phyloP scores from a whole-genome alignment of 176 grass and related monocot genomes.

The Juncus effusus region DNA sequence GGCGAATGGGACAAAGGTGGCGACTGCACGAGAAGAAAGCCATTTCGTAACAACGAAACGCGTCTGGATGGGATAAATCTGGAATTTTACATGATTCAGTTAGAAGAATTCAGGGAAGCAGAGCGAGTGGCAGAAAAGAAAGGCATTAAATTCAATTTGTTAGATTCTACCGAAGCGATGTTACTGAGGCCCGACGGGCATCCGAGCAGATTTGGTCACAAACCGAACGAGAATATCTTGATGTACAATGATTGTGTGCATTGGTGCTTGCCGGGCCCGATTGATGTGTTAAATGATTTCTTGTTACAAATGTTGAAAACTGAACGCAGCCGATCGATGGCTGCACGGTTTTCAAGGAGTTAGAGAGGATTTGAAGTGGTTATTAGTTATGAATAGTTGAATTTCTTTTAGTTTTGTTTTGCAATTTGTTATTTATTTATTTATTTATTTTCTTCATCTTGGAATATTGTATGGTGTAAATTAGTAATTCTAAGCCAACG shows the following conservation, averaged over 20 bases:
- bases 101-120: slow-evolving; percentile 2
- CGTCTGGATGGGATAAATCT: neutral
- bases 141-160: neutral
- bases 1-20: slow-evolving; percentile 34
- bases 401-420: too few species aligned
- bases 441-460: too few species aligned
- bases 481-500: too few species aligned
- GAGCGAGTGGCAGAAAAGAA: neutral
- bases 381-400: too few species aligned
- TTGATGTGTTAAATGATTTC: slow-evolving; percentile 32
- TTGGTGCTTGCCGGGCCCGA: slow-evolving; percentile 38
- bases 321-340: too few species aligned
- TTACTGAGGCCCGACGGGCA: slow-evolving; percentile 28
- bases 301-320: neutral
- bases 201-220: neutral
- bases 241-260: slow-evolving; percentile 27
- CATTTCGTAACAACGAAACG: neutral
- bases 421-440: too few species aligned
- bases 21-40: slow-evolving; percentile 29
- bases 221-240: slow-evolving; percentile 5
- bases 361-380: too few species aligned
- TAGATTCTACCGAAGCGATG: slow-evolving; percentile 15
- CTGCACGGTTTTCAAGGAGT: too few species aligned
- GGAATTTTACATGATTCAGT: slow-evolving; percentile 28
- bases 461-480: too few species aligned